Evolutionary conservation across 441 rosid species (phyloP).

Genomic region (Syzygium syzygioides): DNA sequence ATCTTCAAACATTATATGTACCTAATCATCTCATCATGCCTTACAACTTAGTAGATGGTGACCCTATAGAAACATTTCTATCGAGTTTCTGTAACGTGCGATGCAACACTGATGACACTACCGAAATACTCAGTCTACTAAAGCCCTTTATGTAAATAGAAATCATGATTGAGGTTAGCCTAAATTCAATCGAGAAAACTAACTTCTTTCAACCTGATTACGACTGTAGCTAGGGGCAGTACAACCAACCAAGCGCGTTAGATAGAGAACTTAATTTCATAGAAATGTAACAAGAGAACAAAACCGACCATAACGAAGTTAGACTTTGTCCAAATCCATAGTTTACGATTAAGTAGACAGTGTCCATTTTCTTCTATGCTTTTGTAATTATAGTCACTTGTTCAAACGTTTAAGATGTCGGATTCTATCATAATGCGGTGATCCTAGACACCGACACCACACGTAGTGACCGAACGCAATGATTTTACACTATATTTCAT

Average conservation of each 20-base stretch:
- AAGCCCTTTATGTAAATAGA: not conserved
- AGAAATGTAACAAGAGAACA: not conserved
- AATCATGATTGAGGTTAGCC: not conserved
- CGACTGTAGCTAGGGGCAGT: not conserved
- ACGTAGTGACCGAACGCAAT: not conserved
- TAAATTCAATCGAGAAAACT: not conserved
- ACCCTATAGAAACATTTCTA: not conserved
- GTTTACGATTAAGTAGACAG: not conserved
- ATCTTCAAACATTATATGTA: not conserved
- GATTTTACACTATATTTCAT: not conserved
- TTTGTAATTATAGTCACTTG: not conserved
- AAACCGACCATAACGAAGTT: not conserved
- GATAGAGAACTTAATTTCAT: not conserved
- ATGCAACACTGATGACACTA: not conserved
- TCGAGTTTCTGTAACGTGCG: not conserved
- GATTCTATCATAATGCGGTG: not conserved
- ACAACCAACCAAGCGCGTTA: not conserved
- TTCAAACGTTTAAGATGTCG: not conserved
- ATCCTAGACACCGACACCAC: not conserved
- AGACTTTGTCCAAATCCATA: not conserved
- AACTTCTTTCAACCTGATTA: not conserved
- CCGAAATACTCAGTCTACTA: not conserved
- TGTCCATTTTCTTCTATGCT: not conserved
- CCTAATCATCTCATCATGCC: not conserved
- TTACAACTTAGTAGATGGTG: not conserved